Conservation (phyloP, 257 asterid species). For the Solanum ahanhuiri region DNA sequence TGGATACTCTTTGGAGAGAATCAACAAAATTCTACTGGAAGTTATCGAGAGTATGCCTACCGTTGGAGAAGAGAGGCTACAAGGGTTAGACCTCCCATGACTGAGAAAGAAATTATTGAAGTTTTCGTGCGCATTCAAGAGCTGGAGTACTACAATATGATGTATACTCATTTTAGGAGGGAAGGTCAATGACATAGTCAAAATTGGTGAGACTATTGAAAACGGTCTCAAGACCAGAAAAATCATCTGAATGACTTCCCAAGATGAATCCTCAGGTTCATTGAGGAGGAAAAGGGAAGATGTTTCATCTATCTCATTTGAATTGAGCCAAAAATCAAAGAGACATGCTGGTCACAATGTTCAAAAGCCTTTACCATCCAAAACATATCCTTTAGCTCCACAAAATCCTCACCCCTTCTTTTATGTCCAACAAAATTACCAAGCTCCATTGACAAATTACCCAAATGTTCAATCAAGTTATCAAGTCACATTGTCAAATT, state of each 20-base stretch:
- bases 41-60: neutral
- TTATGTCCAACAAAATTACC: neutral
- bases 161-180: neutral
- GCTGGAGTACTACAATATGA: neutral
- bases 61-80: neutral
- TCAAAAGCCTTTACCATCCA: neutral
- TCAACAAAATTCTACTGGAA: too few species aligned
- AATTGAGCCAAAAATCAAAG: neutral
- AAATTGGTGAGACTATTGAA: neutral
- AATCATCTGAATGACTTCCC: too few species aligned
- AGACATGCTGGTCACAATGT: neutral
- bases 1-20: neutral
- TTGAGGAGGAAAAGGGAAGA: neutral
- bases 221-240: neutral
- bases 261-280: neutral
- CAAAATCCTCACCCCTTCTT: neutral
- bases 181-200: neutral
- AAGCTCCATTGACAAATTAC: neutral
- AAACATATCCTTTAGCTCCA: neutral
- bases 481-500: too few species aligned
- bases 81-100: neutral
- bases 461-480: neutral
- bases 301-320: neutral
- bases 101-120: too few species aligned
- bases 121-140: neutral